phyloP scores from a whole-genome alignment of 2,329 filamentous ascomycete species.

The Macrophomina tecta region DNA sequence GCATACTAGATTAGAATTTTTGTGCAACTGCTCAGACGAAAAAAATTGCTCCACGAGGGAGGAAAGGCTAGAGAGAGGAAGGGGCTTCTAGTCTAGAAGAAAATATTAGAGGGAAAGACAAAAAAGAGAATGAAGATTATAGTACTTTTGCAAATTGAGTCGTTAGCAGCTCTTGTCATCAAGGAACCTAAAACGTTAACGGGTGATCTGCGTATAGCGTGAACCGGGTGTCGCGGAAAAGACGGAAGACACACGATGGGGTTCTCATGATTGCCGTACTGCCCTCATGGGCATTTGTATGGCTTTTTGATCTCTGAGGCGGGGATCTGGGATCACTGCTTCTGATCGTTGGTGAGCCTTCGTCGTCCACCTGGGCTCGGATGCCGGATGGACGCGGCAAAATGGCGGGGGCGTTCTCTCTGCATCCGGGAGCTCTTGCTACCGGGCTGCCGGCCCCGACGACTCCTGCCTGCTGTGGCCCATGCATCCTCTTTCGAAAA shows the following conservation, averaged over 20 bases:
- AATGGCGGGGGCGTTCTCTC: not conserved
- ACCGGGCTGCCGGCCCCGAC: not conserved
- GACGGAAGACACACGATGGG: no score
- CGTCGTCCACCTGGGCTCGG: not conserved
- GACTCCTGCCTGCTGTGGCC: not conserved
- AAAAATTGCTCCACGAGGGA: not conserved
- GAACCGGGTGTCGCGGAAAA: not conserved
- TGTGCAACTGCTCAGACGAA: not conserved
- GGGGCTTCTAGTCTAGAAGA: not conserved
- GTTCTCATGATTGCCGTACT: no score
- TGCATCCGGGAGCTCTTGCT: not conserved
- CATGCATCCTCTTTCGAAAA: no score
- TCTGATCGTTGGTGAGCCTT: not conserved
- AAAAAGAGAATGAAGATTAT: not conserved
- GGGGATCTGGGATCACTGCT: no score
- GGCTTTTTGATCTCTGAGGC: no score
- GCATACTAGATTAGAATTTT: constrained; percentile 9
- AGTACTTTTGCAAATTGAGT: not conserved
- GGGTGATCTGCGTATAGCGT: no score
- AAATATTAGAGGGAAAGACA: not conserved
- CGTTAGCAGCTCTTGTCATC: not conserved
- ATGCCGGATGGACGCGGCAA: constrained; percentile 16
- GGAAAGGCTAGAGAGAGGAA: not conserved
- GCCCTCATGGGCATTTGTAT: no score
- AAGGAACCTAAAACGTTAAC: not conserved